These are phyloP conservation scores for Herpomyces periplanetae DNA, from an alignment of 2,329 filamentous ascomycete species.

Conservation along the genomic window DNA sequence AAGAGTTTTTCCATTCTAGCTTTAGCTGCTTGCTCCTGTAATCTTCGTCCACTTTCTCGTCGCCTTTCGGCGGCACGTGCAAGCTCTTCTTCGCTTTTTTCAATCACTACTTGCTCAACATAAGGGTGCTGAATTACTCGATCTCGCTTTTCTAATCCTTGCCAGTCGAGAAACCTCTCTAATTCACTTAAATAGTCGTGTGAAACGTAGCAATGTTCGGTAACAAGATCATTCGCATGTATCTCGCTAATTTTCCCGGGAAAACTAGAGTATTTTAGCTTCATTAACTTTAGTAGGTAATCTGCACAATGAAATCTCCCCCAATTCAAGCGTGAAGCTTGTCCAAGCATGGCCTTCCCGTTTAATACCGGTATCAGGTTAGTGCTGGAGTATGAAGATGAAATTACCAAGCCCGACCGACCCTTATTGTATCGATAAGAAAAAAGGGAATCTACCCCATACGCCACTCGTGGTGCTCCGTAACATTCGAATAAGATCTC, in stretches of 20 bases:
- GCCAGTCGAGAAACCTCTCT: constrained; percentile 45
- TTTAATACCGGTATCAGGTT: constrained; percentile 80
- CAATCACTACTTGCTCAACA: constrained; percentile 51
- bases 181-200: constrained; percentile 46
- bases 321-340: constrained; percentile 74
- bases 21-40: constrained; percentile 87
- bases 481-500: constrained; percentile 95
- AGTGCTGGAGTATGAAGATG: constrained; percentile 67
- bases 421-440: constrained; percentile 77
- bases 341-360: constrained; percentile 38
- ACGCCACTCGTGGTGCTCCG: constrained; percentile 48
- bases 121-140: constrained; percentile 68
- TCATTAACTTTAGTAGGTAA: constrained; percentile 57
- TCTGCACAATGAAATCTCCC: constrained; percentile 62
- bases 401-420: constrained; percentile 48
- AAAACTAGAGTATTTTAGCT: constrained; percentile 64
- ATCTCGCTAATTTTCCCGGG: constrained; percentile 46
- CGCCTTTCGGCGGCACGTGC: constrained; percentile 63
- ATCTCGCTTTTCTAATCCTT: constrained; percentile 55
- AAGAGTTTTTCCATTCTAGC: constrained; percentile 85
- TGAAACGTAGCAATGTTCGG: constrained; percentile 62
- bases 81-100: constrained; percentile 81
- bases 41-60: constrained; percentile 55
- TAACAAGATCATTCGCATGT: constrained; percentile 55
- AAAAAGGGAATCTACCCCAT: constrained; percentile 84